Conservation (phyloP, 192 early-diverging fungal genomes). For the Gonapodya sp. region DNA sequence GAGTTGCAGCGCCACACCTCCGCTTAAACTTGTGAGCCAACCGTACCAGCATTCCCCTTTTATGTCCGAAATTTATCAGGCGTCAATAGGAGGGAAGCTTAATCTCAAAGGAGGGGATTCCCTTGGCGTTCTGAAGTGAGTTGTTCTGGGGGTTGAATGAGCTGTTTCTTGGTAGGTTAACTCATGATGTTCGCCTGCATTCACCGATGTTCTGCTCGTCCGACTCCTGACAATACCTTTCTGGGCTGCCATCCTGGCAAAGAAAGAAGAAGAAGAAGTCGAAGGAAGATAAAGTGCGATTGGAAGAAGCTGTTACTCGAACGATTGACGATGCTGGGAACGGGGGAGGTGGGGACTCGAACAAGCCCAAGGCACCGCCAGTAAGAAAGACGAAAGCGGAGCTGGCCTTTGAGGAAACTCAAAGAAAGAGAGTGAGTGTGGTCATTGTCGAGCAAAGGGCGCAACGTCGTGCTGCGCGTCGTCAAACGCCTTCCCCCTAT, state of each 20-base stretch:
- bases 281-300: neutral
- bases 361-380: neutral
- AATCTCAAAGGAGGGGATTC: slow-evolving; percentile 2
- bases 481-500: neutral
- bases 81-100: slow-evolving; percentile 3
- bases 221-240: too few species aligned
- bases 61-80: neutral
- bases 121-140: neutral
- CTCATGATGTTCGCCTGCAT: too few species aligned
- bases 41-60: too few species aligned
- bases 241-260: too few species aligned
- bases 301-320: neutral
- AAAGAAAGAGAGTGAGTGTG: neutral
- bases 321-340: neutral
- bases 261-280: slow-evolving; percentile 9
- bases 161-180: too few species aligned
- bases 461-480: neutral
- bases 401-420: neutral
- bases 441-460: too few species aligned
- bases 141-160: too few species aligned
- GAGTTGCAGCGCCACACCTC: too few species aligned
- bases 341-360: neutral
- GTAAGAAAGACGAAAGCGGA: slow-evolving; percentile 4
- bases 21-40: too few species aligned
- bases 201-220: too few species aligned